A percentile compares a stretch with the other conserved stretches of the same genome.
These are phyloP conservation scores for Carex myosuroides DNA, from an alignment of 176 grass and related monocot genomes.

Conservation along the genomic window DNA sequence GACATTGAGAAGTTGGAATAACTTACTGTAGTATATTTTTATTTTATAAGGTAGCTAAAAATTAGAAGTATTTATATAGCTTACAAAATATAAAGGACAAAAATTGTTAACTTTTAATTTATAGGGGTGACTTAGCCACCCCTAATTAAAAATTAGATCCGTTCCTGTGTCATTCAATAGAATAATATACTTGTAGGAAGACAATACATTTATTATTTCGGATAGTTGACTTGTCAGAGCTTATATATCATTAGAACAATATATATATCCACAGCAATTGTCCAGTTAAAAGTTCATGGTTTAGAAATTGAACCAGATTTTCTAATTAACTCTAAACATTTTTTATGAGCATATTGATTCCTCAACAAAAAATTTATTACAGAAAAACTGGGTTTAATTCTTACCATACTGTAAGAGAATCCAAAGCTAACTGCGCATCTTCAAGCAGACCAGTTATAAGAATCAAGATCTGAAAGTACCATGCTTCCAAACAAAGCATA, in stretches of 20 bases:
- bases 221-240: too few relatives aligned
- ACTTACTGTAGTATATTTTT: too few relatives aligned
- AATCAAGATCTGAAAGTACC: conserved; percentile 52
- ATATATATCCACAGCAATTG: neutral
- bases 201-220: too few relatives aligned
- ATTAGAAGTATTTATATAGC: too few relatives aligned
- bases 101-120: too few relatives aligned
- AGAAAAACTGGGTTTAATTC: neutral
- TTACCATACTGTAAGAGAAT: conserved; percentile 44
- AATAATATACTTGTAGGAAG: too few relatives aligned
- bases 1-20: too few relatives aligned
- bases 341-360: neutral
- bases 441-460: conserved; percentile 58
- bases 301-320: neutral
- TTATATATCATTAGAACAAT: neutral
- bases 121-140: too few relatives aligned
- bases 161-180: too few relatives aligned
- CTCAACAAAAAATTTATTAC: neutral
- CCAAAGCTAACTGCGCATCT: conserved; percentile 50
- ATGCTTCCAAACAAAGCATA: conserved; percentile 44
- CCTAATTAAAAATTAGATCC: too few relatives aligned
- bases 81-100: too few relatives aligned
- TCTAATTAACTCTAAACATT: neutral
- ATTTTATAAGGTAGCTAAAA: too few relatives aligned
- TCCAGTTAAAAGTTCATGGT: neutral